A percentile compares a stretch with the other conserved stretches of the same genome.
These are phyloP conservation scores for Leccinum arenicola DNA, from an alignment of 768 basidiomycete genomes.

Conservation along the genomic window DNA sequence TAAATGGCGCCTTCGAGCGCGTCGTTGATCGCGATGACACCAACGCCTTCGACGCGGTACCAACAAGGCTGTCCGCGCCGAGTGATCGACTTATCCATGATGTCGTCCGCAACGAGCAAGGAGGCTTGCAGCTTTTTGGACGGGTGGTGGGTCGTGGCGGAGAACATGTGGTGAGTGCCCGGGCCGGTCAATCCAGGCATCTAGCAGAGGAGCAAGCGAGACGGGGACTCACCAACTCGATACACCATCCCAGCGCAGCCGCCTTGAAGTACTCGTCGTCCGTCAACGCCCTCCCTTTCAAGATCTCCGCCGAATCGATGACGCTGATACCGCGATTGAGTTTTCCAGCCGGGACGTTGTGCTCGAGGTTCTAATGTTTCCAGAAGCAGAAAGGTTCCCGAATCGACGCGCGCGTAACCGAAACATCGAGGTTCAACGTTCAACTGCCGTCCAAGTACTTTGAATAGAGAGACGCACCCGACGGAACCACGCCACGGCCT, in stretches of 20 bases:
- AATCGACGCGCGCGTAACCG: not conserved
- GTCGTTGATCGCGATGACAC: slow-evolving; percentile 92
- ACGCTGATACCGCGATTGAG: slow-evolving; percentile 96
- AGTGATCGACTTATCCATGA: slow-evolving; percentile 95
- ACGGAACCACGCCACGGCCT: slow-evolving; percentile 82
- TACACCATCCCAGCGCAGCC: slow-evolving; percentile 90
- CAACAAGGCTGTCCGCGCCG: slow-evolving; percentile 95
- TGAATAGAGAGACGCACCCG: slow-evolving; percentile 47
- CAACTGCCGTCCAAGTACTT: not conserved
- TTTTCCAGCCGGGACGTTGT: slow-evolving; percentile 94
- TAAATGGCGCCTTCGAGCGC: slow-evolving; percentile 91
- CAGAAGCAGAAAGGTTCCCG: not conserved
- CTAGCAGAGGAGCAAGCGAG: not conserved
- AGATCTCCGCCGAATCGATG: slow-evolving; percentile 87
- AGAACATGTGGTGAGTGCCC: not conserved
- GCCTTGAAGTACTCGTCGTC: slow-evolving; percentile 43
- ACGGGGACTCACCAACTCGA: slow-evolving; percentile 69
- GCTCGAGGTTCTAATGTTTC: slow-evolving; percentile 68
- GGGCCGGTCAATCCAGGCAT: not conserved
- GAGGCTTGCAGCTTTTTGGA: slow-evolving; percentile 69
- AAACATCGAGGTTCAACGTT: not conserved
- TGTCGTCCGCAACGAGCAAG: slow-evolving; percentile 91
- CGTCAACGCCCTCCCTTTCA: slow-evolving; percentile 63
- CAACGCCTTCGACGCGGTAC: slow-evolving; percentile 63
- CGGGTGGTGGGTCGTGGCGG: not conserved